Conservation (phyloP, 345 rosid species). For the Dimocarpus longan region DNA sequence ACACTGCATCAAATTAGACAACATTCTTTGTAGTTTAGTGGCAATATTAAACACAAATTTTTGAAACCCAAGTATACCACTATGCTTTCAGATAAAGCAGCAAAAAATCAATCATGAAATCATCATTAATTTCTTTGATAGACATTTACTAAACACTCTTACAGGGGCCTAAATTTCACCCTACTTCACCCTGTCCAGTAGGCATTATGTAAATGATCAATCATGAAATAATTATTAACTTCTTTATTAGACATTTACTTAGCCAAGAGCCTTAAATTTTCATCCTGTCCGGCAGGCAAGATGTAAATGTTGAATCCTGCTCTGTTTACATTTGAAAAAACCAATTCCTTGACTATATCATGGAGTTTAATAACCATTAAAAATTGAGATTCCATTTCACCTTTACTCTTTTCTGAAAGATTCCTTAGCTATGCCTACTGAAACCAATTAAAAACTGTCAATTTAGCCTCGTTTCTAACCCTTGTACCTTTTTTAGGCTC, state of each 20-base stretch:
- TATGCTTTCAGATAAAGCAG: not conserved
- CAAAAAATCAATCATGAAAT: not conserved
- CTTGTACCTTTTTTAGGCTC: not conserved
- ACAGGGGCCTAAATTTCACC: not conserved
- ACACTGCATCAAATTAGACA: conserved; percentile 45
- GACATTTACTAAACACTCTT: not conserved
- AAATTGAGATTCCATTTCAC: not conserved
- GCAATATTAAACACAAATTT: not conserved
- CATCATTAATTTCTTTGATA: not conserved
- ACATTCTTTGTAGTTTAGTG: not conserved
- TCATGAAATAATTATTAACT: not conserved
- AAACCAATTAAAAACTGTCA: not conserved
- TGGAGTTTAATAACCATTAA: not conserved
- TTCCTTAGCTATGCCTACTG: not conserved
- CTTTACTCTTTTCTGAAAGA: not conserved
- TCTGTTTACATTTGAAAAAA: not conserved
- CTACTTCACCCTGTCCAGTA: not conserved
- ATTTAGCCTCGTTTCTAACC: not conserved
- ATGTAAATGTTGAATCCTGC: not conserved
- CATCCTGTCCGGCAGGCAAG: not conserved
- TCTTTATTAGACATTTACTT: not conserved
- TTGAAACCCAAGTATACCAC: not conserved
- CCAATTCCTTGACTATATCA: not conserved
- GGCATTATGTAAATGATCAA: not conserved
- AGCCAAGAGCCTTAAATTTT: not conserved